Evolutionary conservation across 768 basidiomycete genomes (phyloP).

Genomic region (Suillus decipiens): DNA sequence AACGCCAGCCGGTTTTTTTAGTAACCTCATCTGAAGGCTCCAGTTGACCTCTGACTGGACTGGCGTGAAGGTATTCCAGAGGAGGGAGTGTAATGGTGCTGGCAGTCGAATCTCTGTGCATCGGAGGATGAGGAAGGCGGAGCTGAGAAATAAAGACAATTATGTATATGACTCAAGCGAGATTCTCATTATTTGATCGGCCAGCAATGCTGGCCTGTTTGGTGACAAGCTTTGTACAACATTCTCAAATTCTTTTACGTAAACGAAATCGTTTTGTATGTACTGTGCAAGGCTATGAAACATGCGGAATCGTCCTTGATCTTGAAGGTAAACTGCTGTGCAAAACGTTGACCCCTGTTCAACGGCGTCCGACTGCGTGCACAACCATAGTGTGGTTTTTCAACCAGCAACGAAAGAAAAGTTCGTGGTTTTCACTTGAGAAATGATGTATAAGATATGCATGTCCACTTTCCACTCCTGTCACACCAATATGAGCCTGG

Average conservation of each 20-base stretch:
- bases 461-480: background rate
- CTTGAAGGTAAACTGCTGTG: background rate
- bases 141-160: conserved; percentile 11
- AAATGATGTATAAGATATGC: background rate
- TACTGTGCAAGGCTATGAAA: background rate
- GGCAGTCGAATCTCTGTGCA: conserved; percentile 27
- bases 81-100: conserved; percentile 28
- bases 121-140: conserved; percentile 17
- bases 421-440: background rate
- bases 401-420: background rate
- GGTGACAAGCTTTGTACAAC: conserved; percentile 28
- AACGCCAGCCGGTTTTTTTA: conserved; percentile 63
- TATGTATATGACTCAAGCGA: conserved; percentile 23
- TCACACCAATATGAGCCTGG: background rate
- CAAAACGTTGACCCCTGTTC: background rate
- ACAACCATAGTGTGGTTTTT: background rate
- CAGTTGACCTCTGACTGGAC: conserved; percentile 73
- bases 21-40: conserved; percentile 59
- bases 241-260: background rate
- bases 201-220: conserved; percentile 20
- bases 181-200: conserved; percentile 17
- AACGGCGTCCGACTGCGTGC: background rate
- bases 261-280: background rate
- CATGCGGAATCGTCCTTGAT: background rate
- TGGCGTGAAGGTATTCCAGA: conserved; percentile 59